Evolutionary conservation across 305 asterid species (phyloP), one percentile per base, ranked within the genome.

Genomic region (Petunia hybrid): DNA sequence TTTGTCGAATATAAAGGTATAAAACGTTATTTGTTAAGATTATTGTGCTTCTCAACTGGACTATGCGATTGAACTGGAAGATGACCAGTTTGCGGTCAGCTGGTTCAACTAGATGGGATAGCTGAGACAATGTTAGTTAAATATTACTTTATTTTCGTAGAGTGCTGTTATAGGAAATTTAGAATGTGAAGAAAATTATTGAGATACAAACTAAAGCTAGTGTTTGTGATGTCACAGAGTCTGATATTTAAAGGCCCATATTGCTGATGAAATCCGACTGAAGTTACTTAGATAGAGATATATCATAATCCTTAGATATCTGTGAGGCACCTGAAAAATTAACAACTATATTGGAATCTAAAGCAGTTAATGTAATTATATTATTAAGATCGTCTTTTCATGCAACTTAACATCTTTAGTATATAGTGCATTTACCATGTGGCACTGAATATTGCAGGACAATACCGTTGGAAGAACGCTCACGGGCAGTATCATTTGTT

Each of bases 401-500:
- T 53, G 64, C 64, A 74, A 3, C 13, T 14, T 1, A 3, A 6
- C 53, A 7, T 74, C 62, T 12, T 35, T 35, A 3, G 43, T 48
- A 6, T 71, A 71, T 71, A 35, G 35, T 73, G 35, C 63, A 38
- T 73, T 51, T 51, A 51, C 14, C 60, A 45, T 42, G 65, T 63
- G 62, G 42, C 42, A n/a, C 68, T 78, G 9, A 35, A 73, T 48
- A 6, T 69, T 79, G 10, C 97, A 96, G 99, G 94, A 75, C 92
- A 73, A 93, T 96, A 87, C 99, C 99, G 68, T 63, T 91, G 81
- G 93, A 90, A 84, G 99, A 96, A 86, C 98, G 98, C 35, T 96
- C 98, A 41, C 95, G 99, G 73, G 99, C 99, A 71, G 99, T 96
- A 71, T 88, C 99, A 71, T 92, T 96, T 89, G 99, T 96, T 82